These are phyloP conservation scores for Suillus occidentalis DNA, from an alignment of 768 basidiomycete species.

Conservation along the genomic window DNA sequence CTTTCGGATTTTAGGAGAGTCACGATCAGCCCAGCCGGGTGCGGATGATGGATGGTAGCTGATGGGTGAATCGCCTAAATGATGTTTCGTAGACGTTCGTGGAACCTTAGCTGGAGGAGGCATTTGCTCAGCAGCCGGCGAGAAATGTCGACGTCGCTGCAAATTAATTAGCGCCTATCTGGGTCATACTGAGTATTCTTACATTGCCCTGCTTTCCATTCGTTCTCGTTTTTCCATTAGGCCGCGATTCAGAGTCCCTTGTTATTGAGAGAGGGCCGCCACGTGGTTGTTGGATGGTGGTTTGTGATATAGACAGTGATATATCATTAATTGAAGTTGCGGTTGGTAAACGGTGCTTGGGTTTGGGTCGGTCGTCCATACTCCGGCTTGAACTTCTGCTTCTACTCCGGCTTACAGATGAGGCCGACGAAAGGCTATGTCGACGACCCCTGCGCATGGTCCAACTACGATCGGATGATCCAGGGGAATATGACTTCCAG, in stretches of 20 bases:
- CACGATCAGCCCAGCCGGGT: slow-evolving; percentile 19
- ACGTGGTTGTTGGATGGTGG: slow-evolving; percentile 22
- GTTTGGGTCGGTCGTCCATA: slow-evolving; percentile 48
- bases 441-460: slow-evolving; percentile 32
- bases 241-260: slow-evolving; percentile 26
- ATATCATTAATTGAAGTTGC: slow-evolving; percentile 40
- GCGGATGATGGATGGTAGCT: slow-evolving; percentile 9
- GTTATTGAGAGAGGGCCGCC: neutral
- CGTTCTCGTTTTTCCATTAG: slow-evolving; percentile 35
- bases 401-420: slow-evolving; percentile 55
- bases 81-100: slow-evolving; percentile 16
- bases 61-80: slow-evolving; percentile 14
- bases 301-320: slow-evolving; percentile 32
- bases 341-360: slow-evolving; percentile 65
- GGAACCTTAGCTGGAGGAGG: slow-evolving; percentile 31
- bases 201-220: slow-evolving; percentile 39
- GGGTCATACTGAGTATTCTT: slow-evolving; percentile 16
- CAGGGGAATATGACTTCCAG: slow-evolving; percentile 39
- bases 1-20: slow-evolving; percentile 17
- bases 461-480: slow-evolving; percentile 42
- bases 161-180: slow-evolving; percentile 13
- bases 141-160: slow-evolving; percentile 20
- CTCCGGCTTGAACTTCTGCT: slow-evolving; percentile 55
- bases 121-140: slow-evolving; percentile 34
- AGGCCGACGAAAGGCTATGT: slow-evolving; percentile 52